phyloP scores from a whole-genome alignment of 1,284 basidiomycete genomes.

The Sanguinoderma infundibulare region DNA sequence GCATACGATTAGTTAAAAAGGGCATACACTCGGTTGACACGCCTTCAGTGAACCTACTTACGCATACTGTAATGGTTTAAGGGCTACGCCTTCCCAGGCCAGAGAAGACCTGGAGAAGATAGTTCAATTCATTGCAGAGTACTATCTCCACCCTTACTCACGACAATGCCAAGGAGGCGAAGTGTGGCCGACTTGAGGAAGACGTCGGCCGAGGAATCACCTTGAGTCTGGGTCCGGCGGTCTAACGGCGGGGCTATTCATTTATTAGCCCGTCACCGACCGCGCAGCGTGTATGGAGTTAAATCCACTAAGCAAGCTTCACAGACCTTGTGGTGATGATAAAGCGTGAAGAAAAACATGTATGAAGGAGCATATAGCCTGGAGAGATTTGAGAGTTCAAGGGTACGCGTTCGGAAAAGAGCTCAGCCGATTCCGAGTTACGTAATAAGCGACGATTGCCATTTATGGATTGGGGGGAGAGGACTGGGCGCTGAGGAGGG shows the following conservation, averaged over 20 bases:
- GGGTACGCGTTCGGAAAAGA: no score
- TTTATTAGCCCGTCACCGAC: not conserved
- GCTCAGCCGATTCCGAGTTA: no score
- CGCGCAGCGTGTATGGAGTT: not conserved
- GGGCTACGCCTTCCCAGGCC: no score
- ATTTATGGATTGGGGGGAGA: not conserved
- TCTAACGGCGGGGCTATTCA: not conserved
- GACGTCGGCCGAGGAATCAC: not conserved
- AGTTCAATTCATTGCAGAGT: no score
- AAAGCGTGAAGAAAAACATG: not conserved
- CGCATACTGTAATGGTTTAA: no score
- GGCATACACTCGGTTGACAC: no score
- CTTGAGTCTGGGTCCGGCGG: not conserved
- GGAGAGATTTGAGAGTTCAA: not conserved
- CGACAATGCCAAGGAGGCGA: not conserved
- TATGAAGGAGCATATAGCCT: not conserved
- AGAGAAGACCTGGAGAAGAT: no score
- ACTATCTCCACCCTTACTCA: no score
- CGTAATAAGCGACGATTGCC: not conserved
- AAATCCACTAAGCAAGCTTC: not conserved
- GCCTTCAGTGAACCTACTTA: no score
- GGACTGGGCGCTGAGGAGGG: conserved; percentile 1
- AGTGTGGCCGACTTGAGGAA: not conserved
- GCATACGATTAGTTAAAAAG: no score
- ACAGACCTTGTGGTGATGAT: not conserved